Percentiles rank a stretch among this genome's conserved stretches.
These are phyloP conservation scores for Claviceps sp. DNA, from an alignment of 2,329 filamentous ascomycete species.

Conservation along the genomic window DNA sequence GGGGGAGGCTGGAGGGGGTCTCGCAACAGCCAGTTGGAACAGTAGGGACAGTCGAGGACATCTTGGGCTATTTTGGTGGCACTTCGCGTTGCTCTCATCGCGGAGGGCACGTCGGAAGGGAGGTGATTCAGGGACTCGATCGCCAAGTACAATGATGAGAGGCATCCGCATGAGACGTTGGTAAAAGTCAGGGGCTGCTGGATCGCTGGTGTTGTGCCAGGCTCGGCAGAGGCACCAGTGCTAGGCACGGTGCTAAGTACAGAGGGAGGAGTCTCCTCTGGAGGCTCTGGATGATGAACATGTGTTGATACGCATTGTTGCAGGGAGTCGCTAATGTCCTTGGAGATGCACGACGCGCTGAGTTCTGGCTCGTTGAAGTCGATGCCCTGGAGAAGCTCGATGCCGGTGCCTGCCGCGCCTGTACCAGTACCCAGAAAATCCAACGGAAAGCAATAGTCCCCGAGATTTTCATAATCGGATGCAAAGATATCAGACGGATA, in stretches of 20 bases:
- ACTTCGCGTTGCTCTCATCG: slow-evolving; percentile 33
- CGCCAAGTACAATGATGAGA: slow-evolving; percentile 35
- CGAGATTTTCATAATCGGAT: slow-evolving; percentile 4
- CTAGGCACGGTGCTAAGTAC: slow-evolving; percentile 13
- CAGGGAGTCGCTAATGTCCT: slow-evolving; percentile 15
- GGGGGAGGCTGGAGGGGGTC: slow-evolving; percentile 22
- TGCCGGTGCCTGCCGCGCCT: slow-evolving; percentile 8
- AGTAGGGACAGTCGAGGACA: slow-evolving; percentile 36
- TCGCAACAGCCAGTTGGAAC: slow-evolving; percentile 26
- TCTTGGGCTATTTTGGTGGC: slow-evolving; percentile 36
- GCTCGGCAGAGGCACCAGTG: slow-evolving; percentile 8
- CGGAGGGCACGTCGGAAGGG: slow-evolving; percentile 29
- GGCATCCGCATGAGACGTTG: slow-evolving; percentile 30
- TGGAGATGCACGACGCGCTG: slow-evolving; percentile 14
- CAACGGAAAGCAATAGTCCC: slow-evolving; percentile 5
- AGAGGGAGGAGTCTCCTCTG: slow-evolving; percentile 10
- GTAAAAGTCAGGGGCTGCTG: slow-evolving; percentile 13
- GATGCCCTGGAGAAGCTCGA: slow-evolving; percentile 19
- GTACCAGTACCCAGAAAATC: slow-evolving; percentile 8
- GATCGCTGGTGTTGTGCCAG: background rate
- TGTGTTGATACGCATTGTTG: slow-evolving; percentile 15
- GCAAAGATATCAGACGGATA: slow-evolving; percentile 8
- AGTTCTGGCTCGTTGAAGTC: slow-evolving; percentile 19
- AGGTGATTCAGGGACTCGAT: slow-evolving; percentile 36
- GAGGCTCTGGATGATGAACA: slow-evolving; percentile 7